Percentiles rank a stretch among this genome's conserved stretches.
These are phyloP conservation scores for Colletotrichum cuscutae DNA, from an alignment of 2,329 filamentous ascomycete species.

Conservation along the genomic window DNA sequence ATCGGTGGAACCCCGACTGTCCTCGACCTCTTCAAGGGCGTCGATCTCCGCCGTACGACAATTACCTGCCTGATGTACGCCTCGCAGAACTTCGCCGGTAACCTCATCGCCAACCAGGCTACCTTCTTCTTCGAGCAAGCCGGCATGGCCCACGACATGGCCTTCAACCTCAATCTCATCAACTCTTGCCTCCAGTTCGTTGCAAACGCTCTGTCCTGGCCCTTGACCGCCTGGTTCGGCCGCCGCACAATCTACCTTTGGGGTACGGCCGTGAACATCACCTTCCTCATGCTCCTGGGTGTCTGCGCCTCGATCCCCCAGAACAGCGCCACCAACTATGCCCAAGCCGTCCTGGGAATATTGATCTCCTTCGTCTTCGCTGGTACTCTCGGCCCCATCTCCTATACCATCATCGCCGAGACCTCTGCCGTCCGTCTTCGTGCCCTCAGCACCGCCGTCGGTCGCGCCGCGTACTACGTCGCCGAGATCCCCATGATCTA, in stretches of 20 bases:
- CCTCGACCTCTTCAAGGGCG: slow-evolving; percentile 64
- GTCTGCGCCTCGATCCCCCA: slow-evolving; percentile 47
- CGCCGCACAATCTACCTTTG: slow-evolving; percentile 52
- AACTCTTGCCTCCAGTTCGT: slow-evolving; percentile 44
- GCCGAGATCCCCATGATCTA: slow-evolving; percentile 54
- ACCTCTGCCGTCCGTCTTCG: slow-evolving; percentile 50
- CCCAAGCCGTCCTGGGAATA: slow-evolving; percentile 49
- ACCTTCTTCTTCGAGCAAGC: slow-evolving; percentile 65
- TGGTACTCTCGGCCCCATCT: slow-evolving; percentile 46
- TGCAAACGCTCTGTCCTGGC: slow-evolving; percentile 48
- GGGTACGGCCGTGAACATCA: slow-evolving; percentile 46
- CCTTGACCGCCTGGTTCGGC: slow-evolving; percentile 48
- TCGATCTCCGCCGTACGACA: slow-evolving; percentile 62
- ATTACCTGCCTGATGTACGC: slow-evolving; percentile 68
- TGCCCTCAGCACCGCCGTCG: slow-evolving; percentile 49
- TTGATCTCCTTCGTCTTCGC: slow-evolving; percentile 52
- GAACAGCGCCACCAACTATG: slow-evolving; percentile 46
- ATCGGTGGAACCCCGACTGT: slow-evolving; percentile 54
- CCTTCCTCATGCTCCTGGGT: slow-evolving; percentile 48
- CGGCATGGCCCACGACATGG: slow-evolving; percentile 36
- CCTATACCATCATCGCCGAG: slow-evolving; percentile 51
- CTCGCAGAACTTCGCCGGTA: slow-evolving; percentile 69
- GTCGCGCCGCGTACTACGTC: slow-evolving; percentile 53
- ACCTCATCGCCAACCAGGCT: slow-evolving; percentile 70
- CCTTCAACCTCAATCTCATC: slow-evolving; percentile 42